Percentiles rank a stretch among this genome's conserved stretches.
These are phyloP conservation scores for Hygrophila difformis DNA, from an alignment of 257 asterid species.

Conservation along the genomic window DNA sequence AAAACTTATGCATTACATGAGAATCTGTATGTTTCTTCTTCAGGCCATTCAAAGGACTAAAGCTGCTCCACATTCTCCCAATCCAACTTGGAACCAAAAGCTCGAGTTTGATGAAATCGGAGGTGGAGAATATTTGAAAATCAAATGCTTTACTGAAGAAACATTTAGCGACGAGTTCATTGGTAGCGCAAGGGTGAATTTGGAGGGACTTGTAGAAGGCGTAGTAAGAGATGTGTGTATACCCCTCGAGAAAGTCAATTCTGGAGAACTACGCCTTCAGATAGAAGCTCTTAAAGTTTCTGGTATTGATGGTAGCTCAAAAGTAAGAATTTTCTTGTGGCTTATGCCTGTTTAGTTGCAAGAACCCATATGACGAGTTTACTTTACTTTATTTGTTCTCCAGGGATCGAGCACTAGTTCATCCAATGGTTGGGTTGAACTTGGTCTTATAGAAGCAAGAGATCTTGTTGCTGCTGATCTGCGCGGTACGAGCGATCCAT, in stretches of 20 bases:
- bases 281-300: constrained; percentile 61
- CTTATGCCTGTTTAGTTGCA: no score
- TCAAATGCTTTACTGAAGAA: constrained; percentile 77
- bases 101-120: constrained; percentile 93
- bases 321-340: no score
- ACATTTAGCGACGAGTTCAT: constrained; percentile 76
- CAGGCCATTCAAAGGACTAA: constrained; percentile 59
- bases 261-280: constrained; percentile 85
- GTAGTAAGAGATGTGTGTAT: constrained; percentile 58
- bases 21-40: no score
- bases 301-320: constrained; percentile 40
- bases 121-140: constrained; percentile 77
- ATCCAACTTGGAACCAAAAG: constrained; percentile 80
- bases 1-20: no score
- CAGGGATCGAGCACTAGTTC: constrained; percentile 48
- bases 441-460: constrained; percentile 80
- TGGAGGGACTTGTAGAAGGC: constrained; percentile 92
- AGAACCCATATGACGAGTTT: no score
- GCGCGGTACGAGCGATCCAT: constrained; percentile 98
- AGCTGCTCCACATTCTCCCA: constrained; percentile 52
- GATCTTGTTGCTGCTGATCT: constrained; percentile 96
- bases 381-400: background rate
- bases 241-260: constrained; percentile 86
- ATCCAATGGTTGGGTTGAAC: constrained; percentile 72
- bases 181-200: constrained; percentile 84